A percentile compares a stretch with the other conserved stretches of the same genome.
Conservation (phyloP, 352 stramenopile genomes). For the Phytophthora pisi region DNA sequence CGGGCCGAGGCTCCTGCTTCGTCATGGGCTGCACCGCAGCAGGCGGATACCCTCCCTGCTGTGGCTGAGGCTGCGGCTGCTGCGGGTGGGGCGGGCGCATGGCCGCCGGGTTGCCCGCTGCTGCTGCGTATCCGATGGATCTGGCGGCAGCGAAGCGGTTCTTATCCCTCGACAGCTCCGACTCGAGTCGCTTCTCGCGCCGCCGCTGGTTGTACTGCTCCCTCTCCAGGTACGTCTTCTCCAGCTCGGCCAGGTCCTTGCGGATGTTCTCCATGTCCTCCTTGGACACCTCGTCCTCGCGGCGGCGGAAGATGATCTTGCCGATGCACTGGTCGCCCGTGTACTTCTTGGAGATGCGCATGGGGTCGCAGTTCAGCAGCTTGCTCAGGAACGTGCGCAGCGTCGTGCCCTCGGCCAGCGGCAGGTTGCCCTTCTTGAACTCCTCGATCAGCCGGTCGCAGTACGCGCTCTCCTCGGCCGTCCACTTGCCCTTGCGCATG, state of each 20-base stretch:
- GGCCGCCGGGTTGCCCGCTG: constrained; percentile 12
- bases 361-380: constrained; percentile 98
- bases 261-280: constrained; percentile 83
- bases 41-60: constrained; percentile 22
- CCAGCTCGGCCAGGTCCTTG: constrained; percentile 87
- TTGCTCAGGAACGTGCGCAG: constrained; percentile 98
- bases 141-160: constrained; percentile 56
- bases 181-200: constrained; percentile 86
- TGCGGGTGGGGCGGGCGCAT: constrained; percentile 26
- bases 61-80: constrained; percentile 21
- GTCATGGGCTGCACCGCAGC: constrained; percentile 21
- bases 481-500: constrained; percentile 97
- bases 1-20: constrained; percentile 31
- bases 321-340: constrained; percentile 98
- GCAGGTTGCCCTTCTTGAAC: constrained; percentile 97
- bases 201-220: constrained; percentile 95
- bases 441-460: constrained; percentile 97
- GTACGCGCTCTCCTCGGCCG: constrained; percentile 96
- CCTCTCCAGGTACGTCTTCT: constrained; percentile 96
- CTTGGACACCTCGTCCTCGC: constrained; percentile 78
- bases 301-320: constrained; percentile 89
- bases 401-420: constrained; percentile 97
- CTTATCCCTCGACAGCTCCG: constrained; percentile 78
- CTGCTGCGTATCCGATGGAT: constrained; percentile 41
- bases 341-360: constrained; percentile 99